Evolutionary conservation across 2,329 filamentous ascomycete genomes (phyloP).

Genomic region (Plenodomus biglobosus): DNA sequence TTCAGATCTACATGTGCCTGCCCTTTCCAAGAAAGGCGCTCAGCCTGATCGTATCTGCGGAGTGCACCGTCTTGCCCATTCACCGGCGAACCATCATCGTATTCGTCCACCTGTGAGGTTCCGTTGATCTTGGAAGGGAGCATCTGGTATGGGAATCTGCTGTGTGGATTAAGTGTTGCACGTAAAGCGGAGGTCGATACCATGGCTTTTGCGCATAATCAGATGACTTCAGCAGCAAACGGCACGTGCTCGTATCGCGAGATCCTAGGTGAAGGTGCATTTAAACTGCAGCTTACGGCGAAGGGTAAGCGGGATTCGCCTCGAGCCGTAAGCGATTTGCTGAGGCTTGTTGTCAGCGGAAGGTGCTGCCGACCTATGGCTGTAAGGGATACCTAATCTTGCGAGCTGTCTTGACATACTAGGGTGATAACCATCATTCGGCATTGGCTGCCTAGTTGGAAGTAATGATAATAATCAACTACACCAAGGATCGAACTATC

Average conservation of each 20-base stretch:
- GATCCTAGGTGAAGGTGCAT: background rate
- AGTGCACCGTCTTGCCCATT: no score
- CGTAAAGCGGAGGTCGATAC: background rate
- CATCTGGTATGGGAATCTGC: background rate
- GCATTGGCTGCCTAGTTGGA: no score
- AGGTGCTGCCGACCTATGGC: background rate
- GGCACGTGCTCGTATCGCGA: background rate
- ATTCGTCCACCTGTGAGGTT: background rate
- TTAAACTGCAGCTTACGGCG: background rate
- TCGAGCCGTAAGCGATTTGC: background rate
- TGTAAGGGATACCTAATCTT: background rate
- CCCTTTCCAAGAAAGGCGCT: slow-evolving; percentile 12
- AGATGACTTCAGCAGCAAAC: background rate
- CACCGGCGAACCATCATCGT: background rate
- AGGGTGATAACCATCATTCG: no score
- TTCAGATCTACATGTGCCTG: slow-evolving; percentile 14
- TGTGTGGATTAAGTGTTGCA: background rate
- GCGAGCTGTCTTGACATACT: no score
- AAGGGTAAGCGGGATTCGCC: background rate
- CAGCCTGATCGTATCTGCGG: background rate
- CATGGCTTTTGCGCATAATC: background rate
- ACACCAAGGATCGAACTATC: no score
- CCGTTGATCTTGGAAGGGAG: background rate
- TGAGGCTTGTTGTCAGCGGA: background rate
- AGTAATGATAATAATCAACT: no score